Evolutionary conservation across 305 asterid species (phyloP), one percentile per base, ranked within the genome.

Genomic region (Fraxinus velutina): DNA sequence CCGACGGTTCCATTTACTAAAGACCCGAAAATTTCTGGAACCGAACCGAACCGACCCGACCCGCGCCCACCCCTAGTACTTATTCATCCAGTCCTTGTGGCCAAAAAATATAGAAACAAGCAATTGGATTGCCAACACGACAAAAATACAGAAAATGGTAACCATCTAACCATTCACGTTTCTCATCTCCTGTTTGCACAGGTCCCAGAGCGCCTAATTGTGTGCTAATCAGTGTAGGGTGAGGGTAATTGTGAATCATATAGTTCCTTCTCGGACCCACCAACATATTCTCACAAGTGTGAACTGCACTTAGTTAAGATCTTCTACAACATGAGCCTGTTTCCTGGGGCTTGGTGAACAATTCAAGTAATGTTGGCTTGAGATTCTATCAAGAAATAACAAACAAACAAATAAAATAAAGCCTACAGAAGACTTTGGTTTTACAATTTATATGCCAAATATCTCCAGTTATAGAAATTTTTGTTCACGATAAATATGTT

Each of bases 391-490:
- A 12, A 68, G 39, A 27, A 29, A 30, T 29, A 29, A 68, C 39
- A 1, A 1, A 68, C 36, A 29, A 30, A 68, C 5, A 68, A 64
- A 68, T 10, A 29, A 62, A 13, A 68, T 27, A 68, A 64, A 68
- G 75, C 39, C 21, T 5, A 29, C 10, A 1, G 39, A 68, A 68
- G 39, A 29, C 34, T 30, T 30, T 75, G 55, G 78, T 37, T 52
- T 68, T 71, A 21, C 19, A 24, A 22, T 78, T 37, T 72, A 30
- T 68, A 55, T 8, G 57, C 2, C 50, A 47, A 44, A 33, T 74
- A 75, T 78, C 68, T 81, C 9, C 80, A 57, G 72, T 79, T 66
- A 70, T 36, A 21, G 80, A 47, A 62, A 30, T 78, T 52, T 80
- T 9, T 78, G 42, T 73, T 39, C 30, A 39, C 12, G 17, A 55